Evolutionary conservation across 768 basidiomycete species (phyloP), one percentile per base, ranked within the genome.

Genomic region (Boletus reticulatus): DNA sequence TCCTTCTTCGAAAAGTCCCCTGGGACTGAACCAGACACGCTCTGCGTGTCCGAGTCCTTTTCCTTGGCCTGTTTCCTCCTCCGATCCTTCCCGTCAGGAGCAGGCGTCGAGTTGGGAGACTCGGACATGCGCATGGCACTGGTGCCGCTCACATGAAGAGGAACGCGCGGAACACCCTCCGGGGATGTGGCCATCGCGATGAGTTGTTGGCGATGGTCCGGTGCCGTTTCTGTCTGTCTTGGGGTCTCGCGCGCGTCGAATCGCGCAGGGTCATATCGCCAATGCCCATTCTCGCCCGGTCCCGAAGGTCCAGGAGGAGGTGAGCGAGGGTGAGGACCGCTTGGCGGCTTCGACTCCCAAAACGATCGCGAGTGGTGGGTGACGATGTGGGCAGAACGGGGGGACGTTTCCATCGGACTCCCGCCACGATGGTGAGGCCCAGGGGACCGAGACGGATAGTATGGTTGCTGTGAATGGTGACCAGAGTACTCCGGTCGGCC

Each of bases 331-430:
- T 61, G 69, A 42, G 66, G 69, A 29, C 69, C 67, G 12, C 66
- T 54, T 1, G 75, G 67, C 4, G 80, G 82, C 65, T 84, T 85
- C 32, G 79, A 70, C 16, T 88, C 88, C 87, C 86, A 88, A 62
- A 84, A 82, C 8, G 78, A 65, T 16, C 76, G 66, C 0, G 72
- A 19, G 22, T 67, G 65, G 4, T 61, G 69, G 5, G 73, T 63
- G 32, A 52, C 17, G 17, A 80, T 81, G 45, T 79, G 80, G 4
- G 73, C 69, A 1, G 78, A 77, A 20, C 85, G 80, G 4, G 88
- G 87, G 1, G 88, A 88, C 0, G 80, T 77, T 43, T 84, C 81
- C 49, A 82, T 77, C 29, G 87, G 84, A 54, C 81, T 85, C 38
- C 63, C 69, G 9, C 61, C 71, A 53, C 71, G 77, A 52, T 72